phyloP scores from a whole-genome alignment of 768 basidiomycete species.

The Mycena belliarum region DNA sequence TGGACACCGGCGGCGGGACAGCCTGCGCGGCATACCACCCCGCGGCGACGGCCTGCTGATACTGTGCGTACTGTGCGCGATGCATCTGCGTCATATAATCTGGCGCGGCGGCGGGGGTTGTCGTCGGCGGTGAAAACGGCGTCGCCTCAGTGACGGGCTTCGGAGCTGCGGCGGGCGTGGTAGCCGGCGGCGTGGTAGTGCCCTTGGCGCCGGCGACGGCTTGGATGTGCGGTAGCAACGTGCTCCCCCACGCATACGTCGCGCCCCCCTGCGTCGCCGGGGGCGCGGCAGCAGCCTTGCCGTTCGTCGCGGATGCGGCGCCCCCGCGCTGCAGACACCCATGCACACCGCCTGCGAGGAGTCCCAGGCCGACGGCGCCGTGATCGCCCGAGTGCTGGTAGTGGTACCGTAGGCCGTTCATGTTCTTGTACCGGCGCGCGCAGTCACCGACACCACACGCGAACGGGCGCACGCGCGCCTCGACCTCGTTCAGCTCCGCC shows the following conservation, averaged over 20 bases:
- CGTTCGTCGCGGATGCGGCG: not conserved
- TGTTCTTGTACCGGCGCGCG: slow-evolving; percentile 92
- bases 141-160: slow-evolving; percentile 13
- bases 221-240: slow-evolving; percentile 22
- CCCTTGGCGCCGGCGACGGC: slow-evolving; percentile 8
- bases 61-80: slow-evolving; percentile 17
- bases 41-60: slow-evolving; percentile 12
- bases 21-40: slow-evolving; percentile 9
- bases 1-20: slow-evolving; percentile 30
- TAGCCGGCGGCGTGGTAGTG: not conserved
- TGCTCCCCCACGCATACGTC: slow-evolving; percentile 23
- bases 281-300: not conserved
- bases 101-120: not conserved
- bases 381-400: slow-evolving; percentile 97
- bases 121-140: slow-evolving; percentile 11
- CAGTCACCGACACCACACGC: slow-evolving; percentile 89
- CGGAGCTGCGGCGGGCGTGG: not conserved
- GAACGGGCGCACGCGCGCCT: slow-evolving; percentile 79
- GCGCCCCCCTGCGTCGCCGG: not conserved
- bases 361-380: slow-evolving; percentile 82
- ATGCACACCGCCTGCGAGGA: slow-evolving; percentile 78
- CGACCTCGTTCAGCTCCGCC: slow-evolving; percentile 32
- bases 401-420: slow-evolving; percentile 96
- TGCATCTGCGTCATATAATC: slow-evolving; percentile 18
- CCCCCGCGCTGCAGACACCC: slow-evolving; percentile 40